A percentile compares a stretch with the other conserved stretches of the same genome.
Conservation (phyloP, 208 protist species). For the Lotmaria passim region DNA sequence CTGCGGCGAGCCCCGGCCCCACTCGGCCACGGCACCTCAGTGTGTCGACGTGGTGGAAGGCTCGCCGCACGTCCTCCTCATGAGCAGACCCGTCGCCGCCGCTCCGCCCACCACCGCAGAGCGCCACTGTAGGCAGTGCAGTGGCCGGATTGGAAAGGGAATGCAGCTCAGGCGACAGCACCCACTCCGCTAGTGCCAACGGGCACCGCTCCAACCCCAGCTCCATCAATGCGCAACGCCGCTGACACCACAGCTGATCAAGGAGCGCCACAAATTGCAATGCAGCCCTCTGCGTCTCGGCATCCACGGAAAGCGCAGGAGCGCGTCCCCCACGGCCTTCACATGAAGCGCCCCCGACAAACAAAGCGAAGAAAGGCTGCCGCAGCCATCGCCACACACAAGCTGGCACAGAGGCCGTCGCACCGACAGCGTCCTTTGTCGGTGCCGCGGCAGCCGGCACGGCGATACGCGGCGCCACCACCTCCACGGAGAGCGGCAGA, state of each 20-base stretch:
- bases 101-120: too few relatives aligned
- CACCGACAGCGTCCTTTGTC: not conserved
- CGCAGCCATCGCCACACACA: not conserved
- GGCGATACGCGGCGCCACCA: conserved; percentile 9
- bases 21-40: conserved; percentile 11
- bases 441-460: not conserved
- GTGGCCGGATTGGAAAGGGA: not conserved
- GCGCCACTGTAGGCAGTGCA: too few relatives aligned
- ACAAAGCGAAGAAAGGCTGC: not conserved
- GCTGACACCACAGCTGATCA: conserved; percentile 12
- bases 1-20: not conserved
- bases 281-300: not conserved
- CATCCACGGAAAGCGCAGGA: not conserved
- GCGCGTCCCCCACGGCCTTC: not conserved
- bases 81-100: too few relatives aligned
- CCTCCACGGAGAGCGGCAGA: conserved; percentile 18
- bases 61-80: not conserved
- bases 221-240: conserved; percentile 23
- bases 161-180: conserved; percentile 10
- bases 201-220: conserved; percentile 18
- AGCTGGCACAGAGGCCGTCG: not conserved
- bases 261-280: conserved; percentile 10
- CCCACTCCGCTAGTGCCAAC: conserved; percentile 10
- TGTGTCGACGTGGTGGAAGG: conserved; percentile 13
- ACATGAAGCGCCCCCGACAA: not conserved